Conservation (phyloP, 257 asterid species). For the Schizonepeta tenuifolia region DNA sequence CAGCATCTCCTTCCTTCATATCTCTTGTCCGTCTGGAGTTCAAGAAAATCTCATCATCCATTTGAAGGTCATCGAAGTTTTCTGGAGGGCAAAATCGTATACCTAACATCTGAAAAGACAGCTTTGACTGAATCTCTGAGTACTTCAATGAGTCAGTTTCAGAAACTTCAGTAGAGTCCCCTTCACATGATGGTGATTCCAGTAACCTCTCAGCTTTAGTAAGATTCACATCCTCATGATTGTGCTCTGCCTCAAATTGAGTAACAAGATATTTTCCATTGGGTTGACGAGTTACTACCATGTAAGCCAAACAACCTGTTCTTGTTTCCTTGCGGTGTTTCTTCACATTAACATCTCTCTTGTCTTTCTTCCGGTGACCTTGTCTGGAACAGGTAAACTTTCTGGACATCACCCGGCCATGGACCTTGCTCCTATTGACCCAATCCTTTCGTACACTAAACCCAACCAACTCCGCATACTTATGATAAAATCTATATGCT, state of each 20-base stretch:
- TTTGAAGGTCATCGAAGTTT: constrained; percentile 45
- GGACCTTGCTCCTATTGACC: constrained; percentile 73
- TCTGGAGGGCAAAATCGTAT: constrained; percentile 56
- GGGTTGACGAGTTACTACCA: constrained; percentile 62
- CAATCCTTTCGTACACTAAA: constrained; percentile 65
- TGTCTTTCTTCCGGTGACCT: constrained; percentile 64
- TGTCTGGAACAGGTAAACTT: constrained; percentile 69
- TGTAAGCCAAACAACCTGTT: constrained; percentile 68
- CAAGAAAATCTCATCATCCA: constrained; percentile 44
- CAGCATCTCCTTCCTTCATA: constrained; percentile 65
- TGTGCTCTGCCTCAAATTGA: constrained; percentile 58
- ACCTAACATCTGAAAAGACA: constrained; percentile 56
- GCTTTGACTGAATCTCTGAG: constrained; percentile 44
- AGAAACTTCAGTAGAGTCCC: constrained; percentile 44
- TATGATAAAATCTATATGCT: constrained; percentile 51
- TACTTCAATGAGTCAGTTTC: constrained; percentile 50
- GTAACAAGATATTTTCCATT: constrained; percentile 56
- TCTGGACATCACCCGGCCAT: constrained; percentile 68
- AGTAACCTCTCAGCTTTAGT: constrained; percentile 44
- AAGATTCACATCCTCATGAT: constrained; percentile 57
- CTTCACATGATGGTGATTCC: constrained; percentile 43
- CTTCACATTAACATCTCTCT: constrained; percentile 63
- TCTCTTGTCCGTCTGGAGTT: constrained; percentile 52
- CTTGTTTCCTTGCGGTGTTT: constrained; percentile 69
- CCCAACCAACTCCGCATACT: constrained; percentile 64